Percentiles rank a stretch among this genome's conserved stretches.
Conservation (phyloP, 2,329 filamentous ascomycete genomes). For the Aspergillus uvarum region DNA sequence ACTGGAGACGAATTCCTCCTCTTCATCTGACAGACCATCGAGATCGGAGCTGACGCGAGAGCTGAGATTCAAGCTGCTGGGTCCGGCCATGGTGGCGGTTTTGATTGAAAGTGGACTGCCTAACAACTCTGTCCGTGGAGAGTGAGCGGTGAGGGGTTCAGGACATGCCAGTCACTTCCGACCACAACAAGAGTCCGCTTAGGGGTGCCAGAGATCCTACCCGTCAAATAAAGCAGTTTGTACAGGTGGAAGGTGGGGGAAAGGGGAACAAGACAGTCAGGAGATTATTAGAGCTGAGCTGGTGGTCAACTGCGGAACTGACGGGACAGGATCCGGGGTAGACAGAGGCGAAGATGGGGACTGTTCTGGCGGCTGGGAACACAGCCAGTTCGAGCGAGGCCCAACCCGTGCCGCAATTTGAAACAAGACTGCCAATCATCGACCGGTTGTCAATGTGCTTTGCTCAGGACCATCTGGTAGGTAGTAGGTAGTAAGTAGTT, state of each 20-base stretch:
- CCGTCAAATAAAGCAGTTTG: not conserved
- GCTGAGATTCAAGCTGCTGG: constrained; percentile 24
- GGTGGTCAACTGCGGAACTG: constrained; percentile 9
- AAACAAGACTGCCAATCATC: constrained; percentile 16
- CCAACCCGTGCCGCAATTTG: constrained; percentile 6
- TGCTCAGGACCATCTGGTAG: not conserved
- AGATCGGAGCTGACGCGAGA: constrained; percentile 25
- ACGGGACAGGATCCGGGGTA: constrained; percentile 17
- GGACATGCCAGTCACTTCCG: not conserved
- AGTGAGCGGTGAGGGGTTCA: not conserved
- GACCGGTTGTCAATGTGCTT: constrained; percentile 5
- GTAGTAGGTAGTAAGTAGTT: not conserved
- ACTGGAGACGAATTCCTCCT: constrained; percentile 31
- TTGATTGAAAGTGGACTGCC: constrained; percentile 9
- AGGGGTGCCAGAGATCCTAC: not conserved
- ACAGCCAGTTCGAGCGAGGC: constrained; percentile 11
- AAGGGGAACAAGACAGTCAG: not conserved
- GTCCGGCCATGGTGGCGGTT: constrained; percentile 24
- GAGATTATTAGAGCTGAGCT: not conserved
- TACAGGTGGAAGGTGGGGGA: not conserved
- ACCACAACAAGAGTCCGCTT: not conserved
- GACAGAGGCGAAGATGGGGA: constrained; percentile 3
- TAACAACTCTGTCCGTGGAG: not conserved
- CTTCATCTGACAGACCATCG: constrained; percentile 30
- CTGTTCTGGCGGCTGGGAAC: constrained; percentile 1